phyloP scores from a whole-genome alignment of 352 stramenopile genomes.

The Globisporangium canariense region DNA sequence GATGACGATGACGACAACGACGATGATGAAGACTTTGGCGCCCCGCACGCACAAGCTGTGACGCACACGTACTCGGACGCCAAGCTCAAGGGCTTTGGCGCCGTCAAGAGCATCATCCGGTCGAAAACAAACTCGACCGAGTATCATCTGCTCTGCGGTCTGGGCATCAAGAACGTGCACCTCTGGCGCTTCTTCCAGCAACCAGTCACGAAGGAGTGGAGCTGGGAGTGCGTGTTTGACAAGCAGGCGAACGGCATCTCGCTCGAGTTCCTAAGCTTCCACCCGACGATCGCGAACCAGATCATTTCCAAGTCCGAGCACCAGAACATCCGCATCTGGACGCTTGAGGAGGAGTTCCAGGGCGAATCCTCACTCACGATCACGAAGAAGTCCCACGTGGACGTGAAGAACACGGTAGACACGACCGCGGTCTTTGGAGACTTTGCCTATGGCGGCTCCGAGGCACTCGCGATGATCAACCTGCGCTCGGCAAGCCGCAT shows the following conservation, averaged over 20 bases:
- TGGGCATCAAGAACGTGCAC: slow-evolving; percentile 87
- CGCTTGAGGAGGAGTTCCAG: slow-evolving; percentile 51
- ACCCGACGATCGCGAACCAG: slow-evolving; percentile 43
- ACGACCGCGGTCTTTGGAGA: slow-evolving; percentile 63
- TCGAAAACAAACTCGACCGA: slow-evolving; percentile 46
- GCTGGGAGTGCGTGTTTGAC: slow-evolving; percentile 84
- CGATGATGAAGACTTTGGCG: slow-evolving; percentile 31
- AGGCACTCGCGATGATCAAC: slow-evolving; percentile 66
- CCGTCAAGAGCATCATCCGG: slow-evolving; percentile 58
- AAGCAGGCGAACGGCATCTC: slow-evolving; percentile 86
- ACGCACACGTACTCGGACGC: slow-evolving; percentile 76
- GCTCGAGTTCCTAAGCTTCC: slow-evolving; percentile 76
- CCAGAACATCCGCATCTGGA: slow-evolving; percentile 83
- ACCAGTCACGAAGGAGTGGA: slow-evolving; percentile 36
- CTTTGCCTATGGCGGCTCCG: slow-evolving; percentile 68
- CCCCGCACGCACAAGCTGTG: slow-evolving; percentile 46
- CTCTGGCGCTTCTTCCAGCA: slow-evolving; percentile 80
- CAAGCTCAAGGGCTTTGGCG: slow-evolving; percentile 83
- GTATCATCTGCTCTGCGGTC: slow-evolving; percentile 76
- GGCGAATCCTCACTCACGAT: slow-evolving; percentile 29
- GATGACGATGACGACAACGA: slow-evolving; percentile 21
- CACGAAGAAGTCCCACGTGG: slow-evolving; percentile 63
- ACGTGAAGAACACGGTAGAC: slow-evolving; percentile 76
- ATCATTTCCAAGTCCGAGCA: slow-evolving; percentile 86
- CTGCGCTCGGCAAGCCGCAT: slow-evolving; percentile 50